Evolutionary conservation across 1,284 basidiomycete species (phyloP).

Genomic region (Marasmius tenuissimus): DNA sequence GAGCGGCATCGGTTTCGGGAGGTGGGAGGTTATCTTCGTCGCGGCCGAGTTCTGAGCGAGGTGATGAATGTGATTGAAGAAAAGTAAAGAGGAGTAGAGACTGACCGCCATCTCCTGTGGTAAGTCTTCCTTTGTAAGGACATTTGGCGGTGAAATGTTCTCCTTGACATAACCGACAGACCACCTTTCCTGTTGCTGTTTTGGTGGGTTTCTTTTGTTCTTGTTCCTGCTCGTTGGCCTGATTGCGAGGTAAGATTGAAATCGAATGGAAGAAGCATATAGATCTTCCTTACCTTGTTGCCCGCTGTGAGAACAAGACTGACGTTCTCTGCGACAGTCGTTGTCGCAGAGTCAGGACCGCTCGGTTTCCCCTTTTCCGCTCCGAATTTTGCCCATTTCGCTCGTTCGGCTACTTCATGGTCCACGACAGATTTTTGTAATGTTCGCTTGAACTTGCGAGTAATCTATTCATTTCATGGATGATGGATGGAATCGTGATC

Average conservation of each 20-base stretch:
- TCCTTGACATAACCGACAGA: conserved; percentile 94
- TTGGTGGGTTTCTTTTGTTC: conserved; percentile 77
- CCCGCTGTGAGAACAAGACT: conserved; percentile 84
- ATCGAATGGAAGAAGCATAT: not conserved
- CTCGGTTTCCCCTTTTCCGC: conserved; percentile 85
- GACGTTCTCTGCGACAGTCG: conserved; percentile 93
- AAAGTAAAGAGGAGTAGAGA: conserved; percentile 9
- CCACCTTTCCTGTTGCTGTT: conserved; percentile 84
- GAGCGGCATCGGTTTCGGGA: conserved; percentile 41
- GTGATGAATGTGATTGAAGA: conserved; percentile 9
- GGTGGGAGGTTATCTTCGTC: conserved; percentile 55
- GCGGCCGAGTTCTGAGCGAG: conserved; percentile 45
- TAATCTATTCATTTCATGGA: conserved; percentile 54
- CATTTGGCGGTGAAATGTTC: conserved; percentile 98
- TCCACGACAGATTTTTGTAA: conserved; percentile 93
- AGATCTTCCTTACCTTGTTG: conserved; percentile 61
- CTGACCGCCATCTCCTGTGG: conserved; percentile 46
- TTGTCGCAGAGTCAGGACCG: conserved; percentile 93
- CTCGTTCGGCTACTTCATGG: conserved; percentile 90
- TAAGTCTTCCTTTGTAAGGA: conserved; percentile 91
- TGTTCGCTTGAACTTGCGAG: conserved; percentile 83
- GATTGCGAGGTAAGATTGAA: not conserved
- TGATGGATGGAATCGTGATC: not conserved
- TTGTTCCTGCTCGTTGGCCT: conserved; percentile 64
- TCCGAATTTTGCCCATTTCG: conserved; percentile 95